phyloP scores from a whole-genome alignment of 2,329 filamentous ascomycete species.

The Diplodia intermedia region DNA sequence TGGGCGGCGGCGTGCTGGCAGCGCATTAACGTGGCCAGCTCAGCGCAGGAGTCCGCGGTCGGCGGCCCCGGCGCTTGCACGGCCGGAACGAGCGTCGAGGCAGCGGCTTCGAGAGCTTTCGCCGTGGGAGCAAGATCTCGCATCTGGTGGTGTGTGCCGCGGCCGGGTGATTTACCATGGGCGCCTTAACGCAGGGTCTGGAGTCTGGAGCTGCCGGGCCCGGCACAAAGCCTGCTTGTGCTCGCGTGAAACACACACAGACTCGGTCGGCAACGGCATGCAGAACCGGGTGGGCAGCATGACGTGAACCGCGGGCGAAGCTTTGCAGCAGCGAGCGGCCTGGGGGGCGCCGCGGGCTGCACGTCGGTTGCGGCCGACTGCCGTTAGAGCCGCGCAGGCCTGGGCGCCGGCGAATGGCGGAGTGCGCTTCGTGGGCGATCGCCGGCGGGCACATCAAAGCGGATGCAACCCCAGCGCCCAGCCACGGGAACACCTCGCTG shows the following conservation, averaged over 20 bases:
- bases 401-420: conserved; percentile 16
- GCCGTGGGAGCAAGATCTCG: conserved; percentile 7
- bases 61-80: not conserved
- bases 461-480: conserved; percentile 19
- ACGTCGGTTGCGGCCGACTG: conserved; percentile 24
- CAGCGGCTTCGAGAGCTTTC: not conserved
- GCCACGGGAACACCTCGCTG: conserved; percentile 12
- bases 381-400: conserved; percentile 28
- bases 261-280: not conserved
- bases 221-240: conserved; percentile 12
- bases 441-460: conserved; percentile 22
- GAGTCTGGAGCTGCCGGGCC: not conserved
- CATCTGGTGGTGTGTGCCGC: conserved; percentile 11
- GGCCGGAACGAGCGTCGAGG: not conserved
- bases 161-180: conserved; percentile 26
- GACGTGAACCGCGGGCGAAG: not conserved
- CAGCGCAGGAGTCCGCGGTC: not conserved
- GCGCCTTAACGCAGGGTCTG: conserved; percentile 25
- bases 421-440: conserved; percentile 17
- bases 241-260: not conserved
- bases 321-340: not conserved
- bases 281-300: not conserved
- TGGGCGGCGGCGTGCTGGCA: not conserved
- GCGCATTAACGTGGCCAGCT: conserved; percentile 13
- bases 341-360: conserved; percentile 3